phyloP scores from a whole-genome alignment of 2,329 filamentous ascomycete genomes.

The Cryphonectria carpinicola region DNA sequence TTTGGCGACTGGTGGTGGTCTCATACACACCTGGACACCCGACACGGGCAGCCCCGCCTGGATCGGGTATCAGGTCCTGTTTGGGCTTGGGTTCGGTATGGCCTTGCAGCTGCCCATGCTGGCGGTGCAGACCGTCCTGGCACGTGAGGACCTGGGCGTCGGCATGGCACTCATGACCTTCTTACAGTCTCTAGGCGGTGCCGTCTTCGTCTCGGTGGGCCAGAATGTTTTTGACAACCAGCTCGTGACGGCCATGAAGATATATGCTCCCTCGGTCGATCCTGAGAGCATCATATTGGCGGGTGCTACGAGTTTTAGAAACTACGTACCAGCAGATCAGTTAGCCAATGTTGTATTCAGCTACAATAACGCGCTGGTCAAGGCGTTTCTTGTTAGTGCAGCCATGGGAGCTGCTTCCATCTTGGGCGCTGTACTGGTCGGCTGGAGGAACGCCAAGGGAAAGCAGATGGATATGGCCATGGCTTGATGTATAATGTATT shows the following conservation, averaged over 20 bases:
- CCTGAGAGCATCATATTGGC: constrained; percentile 33
- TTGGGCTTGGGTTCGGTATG: constrained; percentile 46
- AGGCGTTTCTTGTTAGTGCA: constrained; percentile 41
- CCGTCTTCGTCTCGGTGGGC: constrained; percentile 46
- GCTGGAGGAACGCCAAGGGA: constrained; percentile 54
- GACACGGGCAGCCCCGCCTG: constrained; percentile 40
- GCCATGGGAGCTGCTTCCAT: constrained; percentile 45
- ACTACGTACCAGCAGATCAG: constrained; percentile 25
- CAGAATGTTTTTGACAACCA: constrained; percentile 50
- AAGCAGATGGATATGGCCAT: constrained; percentile 40
- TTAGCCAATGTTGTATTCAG: constrained; percentile 37
- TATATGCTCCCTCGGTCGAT: constrained; percentile 40
- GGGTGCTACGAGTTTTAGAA: constrained; percentile 36
- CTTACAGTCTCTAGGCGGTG: constrained; percentile 38
- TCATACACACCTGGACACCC: constrained; percentile 44
- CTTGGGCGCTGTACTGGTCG: constrained; percentile 41
- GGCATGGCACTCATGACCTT: constrained; percentile 48
- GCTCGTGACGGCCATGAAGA: constrained; percentile 47
- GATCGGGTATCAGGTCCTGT: constrained; percentile 49
- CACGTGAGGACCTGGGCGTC: constrained; percentile 45
- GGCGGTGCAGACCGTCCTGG: constrained; percentile 48
- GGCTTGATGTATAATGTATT: neutral
- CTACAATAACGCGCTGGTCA: constrained; percentile 41
- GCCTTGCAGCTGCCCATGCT: constrained; percentile 49
- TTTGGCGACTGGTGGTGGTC: constrained; percentile 40